A percentile compares a stretch with the other conserved stretches of the same genome.
Conservation (phyloP, 306 rosid genomes). For the Trifolium dubium region DNA sequence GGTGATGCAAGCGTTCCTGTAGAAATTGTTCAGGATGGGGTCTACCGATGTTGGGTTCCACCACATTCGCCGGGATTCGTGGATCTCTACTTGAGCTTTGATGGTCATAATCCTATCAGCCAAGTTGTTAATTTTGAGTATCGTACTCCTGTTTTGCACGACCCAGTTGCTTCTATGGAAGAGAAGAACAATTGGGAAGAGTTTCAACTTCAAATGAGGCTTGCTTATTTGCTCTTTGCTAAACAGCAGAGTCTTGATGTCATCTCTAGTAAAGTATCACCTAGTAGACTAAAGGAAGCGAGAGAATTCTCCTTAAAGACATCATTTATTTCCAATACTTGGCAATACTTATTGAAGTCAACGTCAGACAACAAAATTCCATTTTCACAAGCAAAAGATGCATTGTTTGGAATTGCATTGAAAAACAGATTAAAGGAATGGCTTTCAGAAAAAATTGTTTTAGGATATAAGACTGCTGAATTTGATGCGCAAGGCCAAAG, state of each 20-base stretch:
- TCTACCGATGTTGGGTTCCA: conserved; percentile 74
- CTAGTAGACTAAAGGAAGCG: conserved; percentile 62
- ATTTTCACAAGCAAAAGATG: conserved; percentile 72
- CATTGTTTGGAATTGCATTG: conserved; percentile 62
- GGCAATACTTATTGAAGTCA: conserved; percentile 64
- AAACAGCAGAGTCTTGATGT: conserved; percentile 64
- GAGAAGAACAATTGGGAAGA: conserved; percentile 60
- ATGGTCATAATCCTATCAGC: conserved; percentile 87
- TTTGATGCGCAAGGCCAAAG: conserved; percentile 82
- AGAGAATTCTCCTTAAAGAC: conserved; percentile 66
- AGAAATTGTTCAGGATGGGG: conserved; percentile 85
- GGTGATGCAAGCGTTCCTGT: conserved; percentile 66
- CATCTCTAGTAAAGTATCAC: conserved; percentile 59
- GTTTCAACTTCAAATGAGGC: conserved; percentile 74
- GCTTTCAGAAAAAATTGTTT: conserved; percentile 77
- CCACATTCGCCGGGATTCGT: conserved; percentile 67
- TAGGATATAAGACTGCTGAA: conserved; percentile 65
- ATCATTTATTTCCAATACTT: conserved; percentile 60
- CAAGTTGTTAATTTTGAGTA: conserved; percentile 81
- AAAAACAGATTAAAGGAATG: conserved; percentile 78
- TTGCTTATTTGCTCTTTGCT: conserved; percentile 70
- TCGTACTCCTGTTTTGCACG: conserved; percentile 61
- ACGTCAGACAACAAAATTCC: conserved; percentile 54
- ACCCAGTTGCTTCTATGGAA: conserved; percentile 51
- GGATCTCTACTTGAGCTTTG: conserved; percentile 74